Evolutionary conservation across 139 green algal species (phyloP).

Genomic region (Prasinococcaceae sp.): DNA sequence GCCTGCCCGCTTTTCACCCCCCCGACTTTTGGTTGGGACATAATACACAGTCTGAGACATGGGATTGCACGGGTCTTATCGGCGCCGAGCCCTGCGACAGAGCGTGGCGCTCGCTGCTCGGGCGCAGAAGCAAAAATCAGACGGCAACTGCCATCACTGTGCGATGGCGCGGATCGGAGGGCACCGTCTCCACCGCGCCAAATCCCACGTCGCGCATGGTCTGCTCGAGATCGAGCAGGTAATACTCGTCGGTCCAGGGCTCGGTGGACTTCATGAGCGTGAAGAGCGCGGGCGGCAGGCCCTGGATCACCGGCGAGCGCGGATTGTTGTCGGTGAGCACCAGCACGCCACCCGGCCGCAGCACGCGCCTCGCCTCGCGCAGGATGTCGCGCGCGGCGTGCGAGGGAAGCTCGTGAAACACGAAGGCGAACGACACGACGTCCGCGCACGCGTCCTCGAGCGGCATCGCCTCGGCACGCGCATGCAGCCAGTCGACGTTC

Average conservation of each 20-base stretch:
- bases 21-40: too few species aligned
- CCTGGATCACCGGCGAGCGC: constrained; percentile 39
- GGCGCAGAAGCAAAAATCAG: too few species aligned
- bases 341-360: constrained; percentile 52
- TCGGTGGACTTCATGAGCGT: constrained; percentile 73
- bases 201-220: constrained; percentile 42
- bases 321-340: constrained; percentile 68
- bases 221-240: constrained; percentile 45
- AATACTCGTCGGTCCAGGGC: constrained; percentile 26
- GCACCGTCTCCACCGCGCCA: constrained; percentile 39
- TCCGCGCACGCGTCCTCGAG: constrained; percentile 48
- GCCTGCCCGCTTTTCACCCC: too few species aligned
- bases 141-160: too few species aligned
- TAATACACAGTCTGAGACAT: too few species aligned
- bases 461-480: constrained; percentile 37
- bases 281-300: constrained; percentile 58
- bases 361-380: constrained; percentile 42
- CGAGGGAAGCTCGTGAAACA: constrained; percentile 69
- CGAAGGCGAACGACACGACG: constrained; percentile 54
- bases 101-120: too few species aligned
- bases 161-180: constrained; percentile 60
- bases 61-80: too few species aligned
- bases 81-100: too few species aligned
- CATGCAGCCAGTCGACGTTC: constrained; percentile 53
- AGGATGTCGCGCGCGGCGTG: constrained; percentile 32